Conservation (phyloP, 768 basidiomycete species). For the Guyanaporus albipodus region DNA sequence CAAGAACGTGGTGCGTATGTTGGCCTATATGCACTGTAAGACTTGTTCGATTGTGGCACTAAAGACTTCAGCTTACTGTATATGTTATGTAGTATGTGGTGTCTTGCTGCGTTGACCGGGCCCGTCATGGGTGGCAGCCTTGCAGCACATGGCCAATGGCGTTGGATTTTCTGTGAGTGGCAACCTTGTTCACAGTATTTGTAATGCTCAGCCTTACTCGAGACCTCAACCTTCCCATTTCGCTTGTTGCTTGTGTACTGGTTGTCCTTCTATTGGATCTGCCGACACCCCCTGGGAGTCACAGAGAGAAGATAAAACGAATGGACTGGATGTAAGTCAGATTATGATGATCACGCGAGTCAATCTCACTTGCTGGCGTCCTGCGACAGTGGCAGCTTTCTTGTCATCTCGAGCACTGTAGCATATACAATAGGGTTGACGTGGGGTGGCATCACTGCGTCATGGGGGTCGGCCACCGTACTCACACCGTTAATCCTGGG, state of each 20-base stretch:
- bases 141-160: constrained; percentile 33
- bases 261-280: constrained; percentile 34
- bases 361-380: neutral
- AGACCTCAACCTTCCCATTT: constrained; percentile 43
- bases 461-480: constrained; percentile 39
- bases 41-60: neutral
- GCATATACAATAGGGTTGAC: constrained; percentile 41
- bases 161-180: constrained; percentile 40
- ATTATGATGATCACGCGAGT: neutral
- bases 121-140: constrained; percentile 37
- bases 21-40: constrained; percentile 37
- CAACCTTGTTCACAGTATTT: neutral
- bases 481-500: constrained; percentile 44
- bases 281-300: constrained; percentile 29
- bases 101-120: constrained; percentile 32
- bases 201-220: neutral
- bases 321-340: constrained; percentile 43
- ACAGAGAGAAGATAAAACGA: constrained; percentile 32
- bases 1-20: constrained; percentile 39
- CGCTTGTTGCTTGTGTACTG: constrained; percentile 24
- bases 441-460: constrained; percentile 42
- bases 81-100: constrained; percentile 29
- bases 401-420: constrained; percentile 37
- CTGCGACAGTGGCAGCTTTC: constrained; percentile 37
- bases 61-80: neutral